Base-by-base conservation (phyloP, 192 early-diverging fungal species). In the Podila verticillata region DNA sequence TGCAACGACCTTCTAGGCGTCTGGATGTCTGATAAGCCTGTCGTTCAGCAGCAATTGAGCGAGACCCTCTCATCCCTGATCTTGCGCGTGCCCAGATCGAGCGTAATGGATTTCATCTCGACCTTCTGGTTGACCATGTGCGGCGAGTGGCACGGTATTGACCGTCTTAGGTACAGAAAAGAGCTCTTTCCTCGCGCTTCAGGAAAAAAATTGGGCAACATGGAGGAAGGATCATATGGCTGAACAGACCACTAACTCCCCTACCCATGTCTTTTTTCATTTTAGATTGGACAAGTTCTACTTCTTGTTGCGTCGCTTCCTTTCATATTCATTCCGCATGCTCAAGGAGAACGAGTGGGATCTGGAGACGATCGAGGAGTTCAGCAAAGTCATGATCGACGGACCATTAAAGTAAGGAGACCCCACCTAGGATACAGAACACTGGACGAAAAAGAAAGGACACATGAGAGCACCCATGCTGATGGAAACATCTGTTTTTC, bases 1-100 rank as follows among this genome's bases (percentile, higher is more conserved):
- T n/a, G n/a, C n/a, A n/a, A 71, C 7, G n/a, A 57, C 8, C n/a
- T 22, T 48, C 58, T 75, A 95, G 94, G 91, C 74, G 95, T 95
- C 73, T 98, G 97, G 97, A 95, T 98, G 91, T 96, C 95, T 1
- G 97, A 98, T 83, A 98, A 96, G 84, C 94, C 94, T 15, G 72
- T 94, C 51, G 88, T 98, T 31, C 97, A 98, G 74, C 94, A 96
- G 81, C 89, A 93, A 70, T 83, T 98, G 61, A 92, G 94, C 32
- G 91, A 94, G 65, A 90, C 89, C 20, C 85, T 98, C n/a, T 93
- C 92, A 0, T 81, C 84, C 0, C 62, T 94, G 7, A 65, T 89
- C 22, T 60, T 92, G 31, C 59, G 73, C 12, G 79, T 93, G 32
- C 85, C 85, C 36, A 61, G 64, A 20, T 61, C 77, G 9, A 74